Base-by-base conservation (phyloP, 495 filamentous ascomycete species). In the Aspergillus ellipticus region DNA sequence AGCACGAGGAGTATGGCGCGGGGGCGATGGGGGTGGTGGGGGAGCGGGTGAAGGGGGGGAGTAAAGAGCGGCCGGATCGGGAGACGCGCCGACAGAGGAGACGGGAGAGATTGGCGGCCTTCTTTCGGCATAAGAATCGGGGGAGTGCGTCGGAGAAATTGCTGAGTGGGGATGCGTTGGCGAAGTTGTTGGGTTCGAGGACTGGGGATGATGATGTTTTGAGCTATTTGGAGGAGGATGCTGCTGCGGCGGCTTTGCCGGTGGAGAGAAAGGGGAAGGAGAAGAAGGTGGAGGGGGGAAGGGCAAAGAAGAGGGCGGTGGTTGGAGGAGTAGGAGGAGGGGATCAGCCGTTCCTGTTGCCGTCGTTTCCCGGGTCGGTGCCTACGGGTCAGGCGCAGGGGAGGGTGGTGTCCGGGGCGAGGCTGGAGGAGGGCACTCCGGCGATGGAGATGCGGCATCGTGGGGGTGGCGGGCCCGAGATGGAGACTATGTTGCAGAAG, bases 351-450 rank as follows among this genome's bases (percentile, higher is more conserved):
- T 55, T 55, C 58, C 65, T 54, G 62, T 66, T 66, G 68, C 57
- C 28, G 35, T 59, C 42, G 51, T 67, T 71, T 22, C 66, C 55
- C 0, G 59, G 67, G 20, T 61, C 64, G 6, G 57, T 61, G 17
- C 64, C 73, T 19, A 68, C 76, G 37, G 70, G 72, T 31, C 74
- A 75, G 53, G 76, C 77, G 50, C 79, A 78, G 46, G 73, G 82
- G 29, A 72, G 85, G 55, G 74, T 88, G 19, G 84, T 88, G 6
- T 90, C 87, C 47, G 88, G 88, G 15, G 79, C 85, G 0, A 71
- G 85, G 51, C 59, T 87, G 56, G 88, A 91, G 62, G 86, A 90
- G 67, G 88, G 87, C 1, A 59, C 64, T 37, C 61, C 69, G 13
- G 70, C 71, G 17, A 67, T 71, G 62, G 68, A 67, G 20, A 62